Evolutionary conservation across 2,329 filamentous ascomycete genomes (phyloP).

Genomic region (Septoria petroselini): DNA sequence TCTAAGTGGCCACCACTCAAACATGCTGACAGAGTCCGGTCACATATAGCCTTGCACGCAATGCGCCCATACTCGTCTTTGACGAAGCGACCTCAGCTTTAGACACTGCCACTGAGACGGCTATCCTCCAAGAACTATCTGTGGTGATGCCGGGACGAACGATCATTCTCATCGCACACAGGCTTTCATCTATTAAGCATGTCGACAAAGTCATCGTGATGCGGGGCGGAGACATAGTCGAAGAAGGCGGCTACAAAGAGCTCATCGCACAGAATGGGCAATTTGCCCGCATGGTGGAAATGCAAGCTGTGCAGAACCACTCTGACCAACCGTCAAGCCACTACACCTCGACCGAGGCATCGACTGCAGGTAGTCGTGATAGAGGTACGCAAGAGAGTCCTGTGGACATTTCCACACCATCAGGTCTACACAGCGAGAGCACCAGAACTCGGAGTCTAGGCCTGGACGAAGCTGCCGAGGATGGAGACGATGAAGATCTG

Average conservation of each 20-base stretch:
- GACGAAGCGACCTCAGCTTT: slow-evolving; percentile 37
- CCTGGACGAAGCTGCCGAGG: neutral
- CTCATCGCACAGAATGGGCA: slow-evolving; percentile 1
- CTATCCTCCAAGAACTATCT: slow-evolving; percentile 56
- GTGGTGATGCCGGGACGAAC: slow-evolving; percentile 40
- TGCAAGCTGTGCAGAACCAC: slow-evolving; percentile 4
- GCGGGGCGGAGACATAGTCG: slow-evolving; percentile 39
- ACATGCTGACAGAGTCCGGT: neutral
- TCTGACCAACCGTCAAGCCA: neutral
- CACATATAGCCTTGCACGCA: slow-evolving; percentile 25
- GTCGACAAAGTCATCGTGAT: slow-evolving; percentile 43
- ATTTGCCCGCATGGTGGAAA: slow-evolving; percentile 10
- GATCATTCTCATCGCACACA: slow-evolving; percentile 43
- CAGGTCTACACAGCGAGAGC: too few relatives aligned
- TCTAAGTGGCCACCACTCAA: slow-evolving; percentile 20
- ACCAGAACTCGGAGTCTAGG: too few relatives aligned
- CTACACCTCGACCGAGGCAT: neutral
- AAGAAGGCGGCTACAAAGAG: slow-evolving; percentile 39
- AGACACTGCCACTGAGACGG: slow-evolving; percentile 30
- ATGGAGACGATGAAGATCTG: slow-evolving; percentile 5
- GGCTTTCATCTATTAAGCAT: slow-evolving; percentile 39
- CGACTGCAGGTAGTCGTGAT: neutral
- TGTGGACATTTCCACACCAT: neutral
- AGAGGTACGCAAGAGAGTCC: neutral
- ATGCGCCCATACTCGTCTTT: slow-evolving; percentile 34